phyloP scores from a whole-genome alignment of 2,329 filamentous ascomycete genomes.

The Sporothrix pseudoabietina region DNA sequence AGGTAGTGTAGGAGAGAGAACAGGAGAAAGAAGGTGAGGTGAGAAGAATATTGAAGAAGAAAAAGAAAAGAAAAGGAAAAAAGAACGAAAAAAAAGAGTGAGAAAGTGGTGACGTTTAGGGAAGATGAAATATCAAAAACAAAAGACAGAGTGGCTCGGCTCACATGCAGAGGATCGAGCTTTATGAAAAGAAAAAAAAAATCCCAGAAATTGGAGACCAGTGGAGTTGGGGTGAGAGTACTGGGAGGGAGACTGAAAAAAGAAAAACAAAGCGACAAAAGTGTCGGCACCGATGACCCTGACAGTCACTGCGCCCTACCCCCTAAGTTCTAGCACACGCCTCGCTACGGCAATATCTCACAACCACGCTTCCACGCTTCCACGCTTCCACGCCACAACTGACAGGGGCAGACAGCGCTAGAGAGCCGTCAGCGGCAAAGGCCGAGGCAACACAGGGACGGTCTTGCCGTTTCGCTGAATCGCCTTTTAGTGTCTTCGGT shows the following conservation, averaged over 20 bases:
- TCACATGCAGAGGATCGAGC: slow-evolving; percentile 15
- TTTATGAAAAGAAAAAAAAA: slow-evolving; percentile 6
- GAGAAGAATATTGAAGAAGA: not conserved
- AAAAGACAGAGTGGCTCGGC: not conserved
- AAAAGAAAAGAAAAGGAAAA: not conserved
- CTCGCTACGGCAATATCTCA: not conserved
- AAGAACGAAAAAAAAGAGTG: no score
- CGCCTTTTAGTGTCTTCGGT: not conserved
- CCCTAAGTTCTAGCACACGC: no score
- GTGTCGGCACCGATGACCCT: not conserved
- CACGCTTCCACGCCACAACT: not conserved
- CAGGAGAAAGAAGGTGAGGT: not conserved
- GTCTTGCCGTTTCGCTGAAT: not conserved
- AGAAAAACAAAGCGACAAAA: not conserved
- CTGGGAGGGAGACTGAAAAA: not conserved
- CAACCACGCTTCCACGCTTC: not conserved
- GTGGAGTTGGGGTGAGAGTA: not conserved
- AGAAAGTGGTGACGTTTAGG: not conserved
- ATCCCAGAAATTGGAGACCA: slow-evolving; percentile 1
- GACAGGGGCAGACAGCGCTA: not conserved
- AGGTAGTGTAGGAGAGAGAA: not conserved
- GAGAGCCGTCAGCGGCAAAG: not conserved
- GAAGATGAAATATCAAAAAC: not conserved
- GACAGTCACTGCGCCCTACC: not conserved
- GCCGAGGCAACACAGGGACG: not conserved